phyloP scores from a whole-genome alignment of 176 grass and related monocot genomes.

The Triticum monococcum region DNA sequence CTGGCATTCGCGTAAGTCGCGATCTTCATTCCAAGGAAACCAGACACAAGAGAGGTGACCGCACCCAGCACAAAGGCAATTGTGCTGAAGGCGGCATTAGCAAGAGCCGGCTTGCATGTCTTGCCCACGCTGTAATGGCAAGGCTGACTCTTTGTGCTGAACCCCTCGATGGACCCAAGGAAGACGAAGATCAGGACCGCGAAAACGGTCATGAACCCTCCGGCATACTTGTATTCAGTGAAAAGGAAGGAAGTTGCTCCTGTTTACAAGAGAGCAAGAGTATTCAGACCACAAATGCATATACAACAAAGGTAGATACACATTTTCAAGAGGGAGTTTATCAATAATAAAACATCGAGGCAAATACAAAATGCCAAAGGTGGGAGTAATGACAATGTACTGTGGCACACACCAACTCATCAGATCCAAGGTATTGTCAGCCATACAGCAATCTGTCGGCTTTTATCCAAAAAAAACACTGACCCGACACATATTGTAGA shows the following conservation, averaged over 20 bases:
- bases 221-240: conserved; percentile 92
- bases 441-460: background rate
- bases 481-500: background rate
- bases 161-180: conserved; percentile 92
- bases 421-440: background rate
- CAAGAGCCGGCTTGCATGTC: conserved; percentile 88
- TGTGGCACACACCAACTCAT: background rate
- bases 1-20: conserved; percentile 91
- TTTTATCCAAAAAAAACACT: no score
- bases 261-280: conserved; percentile 46
- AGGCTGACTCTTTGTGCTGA: conserved; percentile 79
- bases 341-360: background rate
- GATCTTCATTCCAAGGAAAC: conserved; percentile 98
- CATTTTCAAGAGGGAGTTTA: background rate
- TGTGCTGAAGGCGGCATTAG: conserved; percentile 87
- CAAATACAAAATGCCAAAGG: background rate
- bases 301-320: background rate
- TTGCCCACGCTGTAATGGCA: conserved; percentile 91
- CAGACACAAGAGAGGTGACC: conserved; percentile 83
- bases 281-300: conserved; percentile 10
- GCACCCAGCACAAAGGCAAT: conserved; percentile 85
- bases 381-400: background rate
- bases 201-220: conserved; percentile 78
- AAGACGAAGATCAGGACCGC: conserved; percentile 85
- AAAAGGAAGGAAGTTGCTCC: conserved; percentile 92